Percentiles rank a stretch among this genome's conserved stretches.
Evolutionary conservation across 495 filamentous ascomycete species (phyloP).

Genomic region (Penicillium lividum): DNA sequence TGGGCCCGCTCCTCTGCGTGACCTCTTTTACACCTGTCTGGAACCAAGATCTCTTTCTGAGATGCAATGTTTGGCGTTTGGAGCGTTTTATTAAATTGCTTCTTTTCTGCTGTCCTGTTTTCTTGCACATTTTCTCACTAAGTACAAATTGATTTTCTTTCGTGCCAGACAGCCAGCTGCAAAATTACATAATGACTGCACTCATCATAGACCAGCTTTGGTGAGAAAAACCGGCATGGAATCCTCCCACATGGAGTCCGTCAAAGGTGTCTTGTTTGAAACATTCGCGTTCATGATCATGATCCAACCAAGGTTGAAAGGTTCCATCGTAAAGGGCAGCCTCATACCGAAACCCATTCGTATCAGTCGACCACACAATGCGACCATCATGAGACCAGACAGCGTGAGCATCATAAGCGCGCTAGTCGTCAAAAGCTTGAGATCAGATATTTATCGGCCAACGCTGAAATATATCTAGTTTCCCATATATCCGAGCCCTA

Average conservation of each 20-base stretch:
- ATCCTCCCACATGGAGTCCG: constrained; percentile 38
- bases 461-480: neutral
- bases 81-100: constrained; percentile 2
- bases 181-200: neutral
- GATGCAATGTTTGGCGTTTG: constrained; percentile 13
- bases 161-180: neutral
- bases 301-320: constrained; percentile 39
- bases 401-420: constrained; percentile 45
- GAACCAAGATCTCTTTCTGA: constrained; percentile 2
- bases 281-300: constrained; percentile 37
- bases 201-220: constrained; percentile 9
- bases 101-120: neutral
- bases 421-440: constrained; percentile 34
- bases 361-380: constrained; percentile 34
- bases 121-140: too few species aligned
- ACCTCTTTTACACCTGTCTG: constrained; percentile 1
- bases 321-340: constrained; percentile 34
- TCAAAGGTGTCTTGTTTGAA: constrained; percentile 30
- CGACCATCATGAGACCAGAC: constrained; percentile 41
- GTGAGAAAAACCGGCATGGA: constrained; percentile 35
- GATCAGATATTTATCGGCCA: constrained; percentile 13
- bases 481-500: too few species aligned
- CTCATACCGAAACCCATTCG: constrained; percentile 39
- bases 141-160: constrained; percentile 1
- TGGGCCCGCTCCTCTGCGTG: neutral